phyloP scores from a whole-genome alignment of 164 flowering plant species.

The Macadamia integrifolia region DNA sequence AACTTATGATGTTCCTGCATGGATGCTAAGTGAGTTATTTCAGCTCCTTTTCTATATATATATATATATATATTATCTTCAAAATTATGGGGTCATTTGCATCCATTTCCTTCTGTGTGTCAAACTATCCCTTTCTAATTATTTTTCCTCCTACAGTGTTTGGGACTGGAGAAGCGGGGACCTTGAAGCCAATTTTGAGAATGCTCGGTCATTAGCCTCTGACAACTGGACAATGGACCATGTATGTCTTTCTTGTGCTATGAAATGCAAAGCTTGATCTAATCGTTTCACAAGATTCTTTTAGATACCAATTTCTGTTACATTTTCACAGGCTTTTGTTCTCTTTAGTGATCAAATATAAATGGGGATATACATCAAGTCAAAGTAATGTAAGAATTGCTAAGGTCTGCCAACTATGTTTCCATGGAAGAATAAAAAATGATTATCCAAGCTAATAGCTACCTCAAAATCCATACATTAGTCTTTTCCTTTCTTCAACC shows the following conservation, averaged over 20 bases:
- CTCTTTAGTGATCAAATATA: neutral
- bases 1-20: too few relatives aligned
- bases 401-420: neutral
- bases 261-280: neutral
- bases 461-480: too few relatives aligned
- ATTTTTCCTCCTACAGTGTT: conserved; percentile 36
- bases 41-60: too few relatives aligned
- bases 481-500: too few relatives aligned
- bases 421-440: neutral
- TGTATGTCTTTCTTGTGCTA: conserved; percentile 30
- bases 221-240: conserved; percentile 64
- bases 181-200: conserved; percentile 51
- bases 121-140: neutral
- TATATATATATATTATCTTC: too few relatives aligned
- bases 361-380: neutral
- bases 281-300: neutral
- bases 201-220: conserved; percentile 79
- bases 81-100: neutral
- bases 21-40: too few relatives aligned
- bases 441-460: too few relatives aligned
- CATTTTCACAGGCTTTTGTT: neutral
- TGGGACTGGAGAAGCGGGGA: conserved; percentile 76
- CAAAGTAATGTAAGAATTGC: neutral
- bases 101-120: too few relatives aligned
- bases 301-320: neutral